phyloP scores from a whole-genome alignment of 495 filamentous ascomycete species.

The Elaphomyces granulatus region DNA sequence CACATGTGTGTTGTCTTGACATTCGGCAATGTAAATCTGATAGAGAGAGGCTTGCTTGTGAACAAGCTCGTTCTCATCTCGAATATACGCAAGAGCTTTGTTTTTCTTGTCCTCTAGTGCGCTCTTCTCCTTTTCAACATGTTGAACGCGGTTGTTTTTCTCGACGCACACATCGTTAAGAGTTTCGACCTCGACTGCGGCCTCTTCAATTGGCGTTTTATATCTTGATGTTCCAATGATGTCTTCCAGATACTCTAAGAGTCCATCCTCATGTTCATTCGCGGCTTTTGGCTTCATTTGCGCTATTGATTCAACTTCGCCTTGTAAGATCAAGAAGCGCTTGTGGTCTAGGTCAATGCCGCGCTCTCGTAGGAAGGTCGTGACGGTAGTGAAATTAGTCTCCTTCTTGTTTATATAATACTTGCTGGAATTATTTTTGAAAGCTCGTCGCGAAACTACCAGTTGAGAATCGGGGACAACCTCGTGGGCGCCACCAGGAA shows the following conservation, averaged over 20 bases:
- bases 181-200: constrained; percentile 72
- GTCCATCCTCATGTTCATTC: constrained; percentile 88
- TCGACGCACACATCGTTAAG: constrained; percentile 91
- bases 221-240: constrained; percentile 98
- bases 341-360: constrained; percentile 97
- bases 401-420: constrained; percentile 87
- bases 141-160: constrained; percentile 86
- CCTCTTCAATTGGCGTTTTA: constrained; percentile 91
- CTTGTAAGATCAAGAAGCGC: constrained; percentile 92
- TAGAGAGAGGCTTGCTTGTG: constrained; percentile 81
- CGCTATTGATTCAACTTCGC: constrained; percentile 95
- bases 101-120: constrained; percentile 90
- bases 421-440: constrained; percentile 95
- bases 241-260: constrained; percentile 94
- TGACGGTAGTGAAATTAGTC: constrained; percentile 84
- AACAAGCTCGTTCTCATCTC: constrained; percentile 83
- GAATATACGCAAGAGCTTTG: constrained; percentile 75
- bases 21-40: constrained; percentile 78
- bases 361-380: constrained; percentile 69
- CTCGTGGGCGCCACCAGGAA: constrained; percentile 55
- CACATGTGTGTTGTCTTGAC: constrained; percentile 73
- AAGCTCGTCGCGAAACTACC: constrained; percentile 79
- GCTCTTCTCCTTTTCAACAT: constrained; percentile 94
- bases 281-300: constrained; percentile 97
- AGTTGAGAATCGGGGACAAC: constrained; percentile 70